Conservation (phyloP, 1,284 basidiomycete species). For the Singerocomus rubriflavus region DNA sequence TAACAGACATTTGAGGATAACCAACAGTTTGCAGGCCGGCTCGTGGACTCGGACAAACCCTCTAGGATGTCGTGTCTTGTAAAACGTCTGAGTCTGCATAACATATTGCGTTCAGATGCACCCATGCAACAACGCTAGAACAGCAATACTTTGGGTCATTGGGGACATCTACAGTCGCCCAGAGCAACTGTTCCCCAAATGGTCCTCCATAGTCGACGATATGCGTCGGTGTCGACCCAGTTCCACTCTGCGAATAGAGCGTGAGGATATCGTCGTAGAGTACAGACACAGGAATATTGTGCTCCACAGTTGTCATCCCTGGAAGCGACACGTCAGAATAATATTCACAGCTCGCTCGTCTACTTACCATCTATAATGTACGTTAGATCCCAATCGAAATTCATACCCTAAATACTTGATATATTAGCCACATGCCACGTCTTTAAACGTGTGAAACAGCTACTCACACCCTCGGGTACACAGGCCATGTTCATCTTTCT, state of each 20-base stretch:
- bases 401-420: conserved; percentile 53
- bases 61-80: conserved; percentile 64
- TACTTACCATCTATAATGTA: conserved; percentile 66
- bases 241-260: conserved; percentile 61
- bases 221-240: conserved; percentile 71
- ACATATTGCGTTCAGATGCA: not conserved
- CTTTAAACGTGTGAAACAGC: not conserved
- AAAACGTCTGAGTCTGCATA: conserved; percentile 54
- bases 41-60: conserved; percentile 54
- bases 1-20: conserved; percentile 4
- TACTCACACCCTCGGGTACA: conserved; percentile 60
- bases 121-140: not conserved
- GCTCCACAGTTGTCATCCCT: conserved; percentile 81
- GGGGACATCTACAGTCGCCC: conserved; percentile 62
- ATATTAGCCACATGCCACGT: conserved; percentile 1
- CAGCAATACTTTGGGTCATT: conserved; percentile 58
- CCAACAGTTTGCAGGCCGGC: conserved; percentile 57
- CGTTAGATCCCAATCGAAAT: conserved; percentile 71
- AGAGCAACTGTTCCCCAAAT: conserved; percentile 63
- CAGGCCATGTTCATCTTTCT: conserved; percentile 64
- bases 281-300: conserved; percentile 58
- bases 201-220: conserved; percentile 70
- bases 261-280: conserved; percentile 68
- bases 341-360: not conserved
- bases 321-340: conserved; percentile 7